Evolutionary conservation across 257 asterid genomes (phyloP).

Genomic region (Marsdenia floribunda): DNA sequence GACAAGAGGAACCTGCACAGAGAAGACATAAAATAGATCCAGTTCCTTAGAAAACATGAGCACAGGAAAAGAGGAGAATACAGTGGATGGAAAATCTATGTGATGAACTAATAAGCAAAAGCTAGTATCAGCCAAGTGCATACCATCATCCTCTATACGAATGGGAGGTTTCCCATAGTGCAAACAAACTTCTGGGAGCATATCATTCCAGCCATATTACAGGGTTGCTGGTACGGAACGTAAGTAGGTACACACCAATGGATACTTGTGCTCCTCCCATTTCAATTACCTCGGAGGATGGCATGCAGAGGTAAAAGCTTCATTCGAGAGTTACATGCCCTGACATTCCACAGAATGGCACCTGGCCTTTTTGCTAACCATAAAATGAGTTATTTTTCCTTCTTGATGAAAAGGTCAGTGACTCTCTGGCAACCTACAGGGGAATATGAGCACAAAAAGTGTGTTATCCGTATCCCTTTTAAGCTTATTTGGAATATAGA

Average conservation of each 20-base stretch:
- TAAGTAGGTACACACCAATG: not conserved
- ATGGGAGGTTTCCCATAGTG: not conserved
- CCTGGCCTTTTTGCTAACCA: conserved; percentile 18
- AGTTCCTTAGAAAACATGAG: not conserved
- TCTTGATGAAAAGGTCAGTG: conserved; percentile 36
- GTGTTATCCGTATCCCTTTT: not conserved
- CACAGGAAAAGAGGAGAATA: not conserved
- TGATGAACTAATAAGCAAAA: not conserved
- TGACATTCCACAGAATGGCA: conserved; percentile 7
- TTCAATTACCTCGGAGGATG: conserved; percentile 4
- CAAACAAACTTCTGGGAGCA: not conserved
- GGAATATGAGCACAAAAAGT: conserved; percentile 4
- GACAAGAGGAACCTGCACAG: conserved; percentile 15
- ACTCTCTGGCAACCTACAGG: conserved; percentile 85
- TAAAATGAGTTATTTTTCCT: conserved; percentile 10
- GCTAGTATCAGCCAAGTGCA: not conserved
- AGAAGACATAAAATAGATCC: not conserved
- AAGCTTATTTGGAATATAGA: not conserved
- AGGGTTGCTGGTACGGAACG: not conserved
- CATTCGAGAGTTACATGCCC: not conserved
- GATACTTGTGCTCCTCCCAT: not conserved
- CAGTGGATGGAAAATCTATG: not conserved
- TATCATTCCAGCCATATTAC: not conserved
- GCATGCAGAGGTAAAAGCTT: not conserved
- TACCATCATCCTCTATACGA: conserved; percentile 14